Evolutionary conservation across 768 basidiomycete species (phyloP).

Genomic region (Calocybe indica): DNA sequence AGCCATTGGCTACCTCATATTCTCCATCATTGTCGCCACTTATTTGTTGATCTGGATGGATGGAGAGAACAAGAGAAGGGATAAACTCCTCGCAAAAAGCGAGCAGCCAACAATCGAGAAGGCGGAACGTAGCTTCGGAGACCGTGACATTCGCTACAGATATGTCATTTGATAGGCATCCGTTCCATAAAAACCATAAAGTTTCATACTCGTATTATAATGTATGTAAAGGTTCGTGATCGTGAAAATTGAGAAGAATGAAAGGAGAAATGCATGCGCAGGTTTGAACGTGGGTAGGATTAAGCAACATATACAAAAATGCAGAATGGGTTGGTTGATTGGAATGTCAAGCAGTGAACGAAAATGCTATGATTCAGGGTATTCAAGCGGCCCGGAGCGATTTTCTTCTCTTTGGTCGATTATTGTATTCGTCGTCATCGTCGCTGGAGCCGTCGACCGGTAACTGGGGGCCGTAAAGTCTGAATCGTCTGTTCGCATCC

Average conservation of each 20-base stretch:
- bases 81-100: constrained; percentile 16
- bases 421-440: constrained; percentile 52
- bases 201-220: neutral
- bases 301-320: neutral
- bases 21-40: constrained; percentile 35
- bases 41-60: constrained; percentile 45
- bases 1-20: constrained; percentile 52
- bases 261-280: too few species aligned
- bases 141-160: constrained; percentile 32
- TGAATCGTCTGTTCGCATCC: constrained; percentile 43
- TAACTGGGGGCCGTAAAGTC: constrained; percentile 20
- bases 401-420: constrained; percentile 26
- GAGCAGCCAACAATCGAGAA: constrained; percentile 16
- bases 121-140: constrained; percentile 27
- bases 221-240: constrained; percentile 1
- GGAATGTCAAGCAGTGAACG: neutral
- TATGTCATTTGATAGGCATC: constrained; percentile 27
- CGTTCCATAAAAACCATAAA: neutral
- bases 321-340: neutral
- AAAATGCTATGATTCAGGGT: neutral
- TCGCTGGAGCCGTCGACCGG: constrained; percentile 36
- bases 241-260: neutral
- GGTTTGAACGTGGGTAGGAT: neutral
- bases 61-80: constrained; percentile 43
- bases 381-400: constrained; percentile 7